Evolutionary conservation across 495 filamentous ascomycete species (phyloP).

Genomic region (Aspergillus avenaceus): DNA sequence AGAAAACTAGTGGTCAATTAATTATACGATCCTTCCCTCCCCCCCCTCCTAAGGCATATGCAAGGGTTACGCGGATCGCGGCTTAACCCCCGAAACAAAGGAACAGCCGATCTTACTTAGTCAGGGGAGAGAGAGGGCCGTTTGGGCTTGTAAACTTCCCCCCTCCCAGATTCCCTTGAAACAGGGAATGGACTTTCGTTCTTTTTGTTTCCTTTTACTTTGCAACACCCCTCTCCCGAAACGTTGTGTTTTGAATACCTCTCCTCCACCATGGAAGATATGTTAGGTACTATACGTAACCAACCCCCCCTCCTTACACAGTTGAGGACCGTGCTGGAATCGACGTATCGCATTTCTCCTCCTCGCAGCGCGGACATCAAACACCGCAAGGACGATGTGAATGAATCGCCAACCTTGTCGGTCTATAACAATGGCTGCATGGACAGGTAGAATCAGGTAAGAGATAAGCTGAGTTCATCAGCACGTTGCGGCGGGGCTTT

Average conservation of each 20-base stretch:
- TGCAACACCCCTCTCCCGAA: too few species aligned
- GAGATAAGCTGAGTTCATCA: too few species aligned
- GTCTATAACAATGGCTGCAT: neutral
- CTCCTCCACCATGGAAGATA: too few species aligned
- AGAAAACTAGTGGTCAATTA: conserved; percentile 8
- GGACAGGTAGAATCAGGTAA: neutral
- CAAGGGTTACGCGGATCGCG: conserved; percentile 21
- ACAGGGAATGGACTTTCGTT: neutral
- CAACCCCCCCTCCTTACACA: neutral
- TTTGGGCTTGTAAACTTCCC: neutral
- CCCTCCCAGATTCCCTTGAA: neutral
- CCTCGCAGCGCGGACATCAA: neutral
- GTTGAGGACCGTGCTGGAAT: neutral
- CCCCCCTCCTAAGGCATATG: conserved; percentile 8
- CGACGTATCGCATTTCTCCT: neutral
- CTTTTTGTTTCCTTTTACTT: neutral
- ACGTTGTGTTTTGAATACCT: too few species aligned
- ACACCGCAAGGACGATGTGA: neutral
- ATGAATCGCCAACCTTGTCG: neutral
- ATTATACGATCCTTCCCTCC: conserved; percentile 11
- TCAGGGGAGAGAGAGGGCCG: neutral
- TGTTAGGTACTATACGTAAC: neutral
- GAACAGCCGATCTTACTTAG: conserved; percentile 10
- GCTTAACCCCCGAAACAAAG: conserved; percentile 4
- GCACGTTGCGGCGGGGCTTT: neutral